phyloP scores from a whole-genome alignment of 139 green algal species.

The Penium margaritaceum region DNA sequence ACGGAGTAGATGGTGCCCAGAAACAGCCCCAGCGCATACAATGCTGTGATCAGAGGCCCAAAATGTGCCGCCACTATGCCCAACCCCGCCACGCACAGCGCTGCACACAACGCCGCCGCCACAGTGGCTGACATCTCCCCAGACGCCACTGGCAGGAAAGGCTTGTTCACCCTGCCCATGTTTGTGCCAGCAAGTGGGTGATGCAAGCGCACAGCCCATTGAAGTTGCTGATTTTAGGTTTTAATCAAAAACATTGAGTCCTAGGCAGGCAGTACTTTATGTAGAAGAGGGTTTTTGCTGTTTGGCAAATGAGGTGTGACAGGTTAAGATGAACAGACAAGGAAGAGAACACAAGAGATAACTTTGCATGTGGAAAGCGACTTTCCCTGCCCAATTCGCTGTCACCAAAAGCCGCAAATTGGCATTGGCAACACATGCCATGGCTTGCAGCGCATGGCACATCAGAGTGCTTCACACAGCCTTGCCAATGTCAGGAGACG shows the following conservation, averaged over 20 bases:
- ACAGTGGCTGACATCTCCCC: conserved; percentile 54
- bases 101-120: conserved; percentile 57
- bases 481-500: too few relatives aligned
- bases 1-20: conserved; percentile 95
- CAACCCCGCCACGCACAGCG: conserved; percentile 67
- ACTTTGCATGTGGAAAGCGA: too few relatives aligned
- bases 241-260: too few relatives aligned
- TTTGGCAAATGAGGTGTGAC: too few relatives aligned
- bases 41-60: conserved; percentile 69
- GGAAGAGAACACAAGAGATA: background rate
- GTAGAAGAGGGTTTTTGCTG: too few relatives aligned
- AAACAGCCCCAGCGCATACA: conserved; percentile 86
- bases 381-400: too few relatives aligned
- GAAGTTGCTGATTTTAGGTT: too few relatives aligned
- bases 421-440: background rate
- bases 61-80: conserved; percentile 74
- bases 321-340: background rate
- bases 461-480: too few relatives aligned
- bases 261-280: too few relatives aligned
- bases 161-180: conserved; percentile 92
- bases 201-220: too few relatives aligned
- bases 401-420: too few relatives aligned
- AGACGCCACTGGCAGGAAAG: conserved; percentile 89
- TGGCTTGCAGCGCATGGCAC: background rate
- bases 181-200: background rate